Evolutionary conservation across 2,329 filamentous ascomycete genomes (phyloP), one percentile per base, ranked within the genome.

Genomic region (Thermothelomyces thermophilus): DNA sequence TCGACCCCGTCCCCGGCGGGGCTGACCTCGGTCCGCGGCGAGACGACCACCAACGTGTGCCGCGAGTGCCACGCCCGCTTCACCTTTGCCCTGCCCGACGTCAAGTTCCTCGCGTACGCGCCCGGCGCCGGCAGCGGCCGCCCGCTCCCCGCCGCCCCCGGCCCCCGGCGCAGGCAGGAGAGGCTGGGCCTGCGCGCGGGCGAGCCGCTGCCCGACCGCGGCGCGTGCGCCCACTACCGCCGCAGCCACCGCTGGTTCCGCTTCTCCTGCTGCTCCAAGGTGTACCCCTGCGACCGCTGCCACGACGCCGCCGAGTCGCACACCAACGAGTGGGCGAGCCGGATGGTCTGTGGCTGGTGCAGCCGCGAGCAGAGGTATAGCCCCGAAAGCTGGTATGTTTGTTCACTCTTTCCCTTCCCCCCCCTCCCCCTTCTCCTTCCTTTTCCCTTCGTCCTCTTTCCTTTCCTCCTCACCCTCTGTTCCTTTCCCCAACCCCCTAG

Each of bases 331-430:
- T 88, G 87, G 75, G 88, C 88, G 7, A 88, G 84, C 61, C 74
- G 87, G 42, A 93, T 93, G 86, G 80, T 91, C 31, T 91, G 86
- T 64, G 85, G 85, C 6, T 86, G 77, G 71, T 88, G 87, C 66
- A 88, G 84, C 56, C 74, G 88, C 45, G 88, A 94, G 71, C 87
- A 91, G 69, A 82, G 82, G 56, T 94, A 88, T 66, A 73, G 82
- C 19, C 82, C 85, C 1, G 86, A 90, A 62, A 82, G 84, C 53
- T 94, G 88, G 52, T 54, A 39, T 4, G 51, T 53, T 2, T 36
- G n/a, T n/a, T n/a, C n/a, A n/a, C n/a, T 35, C 11, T 20, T 24
- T 17, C 9, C 7, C 22, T 10, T 36, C 28, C 13, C 36, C 19
- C 20, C 3, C 17, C 35, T 24, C 37, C 1, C 4, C 10, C 8